These are phyloP conservation scores for Botrytis byssoidea DNA, from an alignment of 2,329 filamentous ascomycete species.

Conservation along the genomic window DNA sequence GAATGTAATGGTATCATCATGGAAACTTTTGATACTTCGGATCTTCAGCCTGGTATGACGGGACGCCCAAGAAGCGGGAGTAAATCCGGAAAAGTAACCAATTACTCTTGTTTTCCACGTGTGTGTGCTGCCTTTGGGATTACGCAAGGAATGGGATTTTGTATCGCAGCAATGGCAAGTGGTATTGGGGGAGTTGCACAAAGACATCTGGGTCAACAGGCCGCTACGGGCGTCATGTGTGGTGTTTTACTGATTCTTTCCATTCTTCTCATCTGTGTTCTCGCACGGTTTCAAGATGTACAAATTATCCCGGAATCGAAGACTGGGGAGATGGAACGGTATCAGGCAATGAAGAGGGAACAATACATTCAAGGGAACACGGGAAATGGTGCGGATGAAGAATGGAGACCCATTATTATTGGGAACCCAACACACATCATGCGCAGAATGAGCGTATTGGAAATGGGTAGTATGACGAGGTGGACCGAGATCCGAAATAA, in stretches of 20 bases:
- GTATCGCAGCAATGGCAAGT: slow-evolving; percentile 67
- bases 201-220: slow-evolving; percentile 63
- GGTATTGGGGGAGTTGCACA: slow-evolving; percentile 67
- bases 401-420: slow-evolving; percentile 69
- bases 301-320: slow-evolving; percentile 67
- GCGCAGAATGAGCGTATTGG: slow-evolving; percentile 68
- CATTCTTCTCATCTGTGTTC: slow-evolving; percentile 57
- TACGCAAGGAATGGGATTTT: slow-evolving; percentile 67
- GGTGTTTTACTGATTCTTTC: slow-evolving; percentile 65
- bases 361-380: slow-evolving; percentile 38
- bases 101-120: slow-evolving; percentile 74
- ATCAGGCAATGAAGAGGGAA: slow-evolving; percentile 47
- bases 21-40: slow-evolving; percentile 80
- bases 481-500: slow-evolving; percentile 70
- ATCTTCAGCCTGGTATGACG: slow-evolving; percentile 70
- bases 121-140: slow-evolving; percentile 69
- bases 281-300: slow-evolving; percentile 64
- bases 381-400: slow-evolving; percentile 37
- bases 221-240: slow-evolving; percentile 66
- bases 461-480: slow-evolving; percentile 64
- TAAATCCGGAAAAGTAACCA: slow-evolving; percentile 56
- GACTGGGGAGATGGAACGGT: slow-evolving; percentile 53
- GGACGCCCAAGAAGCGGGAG: slow-evolving; percentile 47
- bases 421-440: slow-evolving; percentile 69
- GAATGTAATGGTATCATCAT: slow-evolving; percentile 77